Percentiles rank a stretch among this genome's conserved stretches.
phyloP scores from a whole-genome alignment of 345 rosid species.

The Euclidium syriacum region DNA sequence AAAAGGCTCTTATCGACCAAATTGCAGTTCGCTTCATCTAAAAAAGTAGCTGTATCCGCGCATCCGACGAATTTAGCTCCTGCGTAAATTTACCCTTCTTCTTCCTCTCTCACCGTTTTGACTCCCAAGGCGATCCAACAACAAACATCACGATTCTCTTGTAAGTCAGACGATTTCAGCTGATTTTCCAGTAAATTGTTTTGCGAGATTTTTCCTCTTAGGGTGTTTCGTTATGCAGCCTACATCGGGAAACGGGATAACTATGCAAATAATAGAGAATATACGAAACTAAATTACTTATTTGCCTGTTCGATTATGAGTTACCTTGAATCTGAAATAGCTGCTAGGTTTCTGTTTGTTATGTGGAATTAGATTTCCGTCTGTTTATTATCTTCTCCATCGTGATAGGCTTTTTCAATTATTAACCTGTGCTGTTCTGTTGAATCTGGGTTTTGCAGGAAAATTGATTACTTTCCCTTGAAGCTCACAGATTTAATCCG shows the following conservation, averaged over 20 bases:
- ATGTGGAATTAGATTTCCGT: neutral
- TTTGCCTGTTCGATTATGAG: neutral
- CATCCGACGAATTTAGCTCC: neutral
- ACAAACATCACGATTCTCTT: slow-evolving; percentile 1
- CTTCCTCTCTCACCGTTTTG: slow-evolving; percentile 13
- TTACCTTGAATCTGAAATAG: neutral
- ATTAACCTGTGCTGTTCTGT: neutral
- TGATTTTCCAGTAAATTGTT: neutral
- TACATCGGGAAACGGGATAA: neutral
- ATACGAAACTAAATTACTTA: neutral
- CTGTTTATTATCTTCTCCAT: neutral
- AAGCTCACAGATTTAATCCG: neutral
- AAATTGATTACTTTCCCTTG: neutral
- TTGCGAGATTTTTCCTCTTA: neutral
- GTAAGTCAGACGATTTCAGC: slow-evolving; percentile 19
- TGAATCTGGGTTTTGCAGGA: slow-evolving; percentile 19
- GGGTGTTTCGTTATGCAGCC: neutral
- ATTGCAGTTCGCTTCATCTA: neutral
- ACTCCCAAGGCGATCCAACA: slow-evolving; percentile 15
- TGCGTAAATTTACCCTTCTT: neutral
- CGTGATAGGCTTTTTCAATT: neutral
- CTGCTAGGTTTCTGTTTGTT: neutral
- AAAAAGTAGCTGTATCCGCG: neutral
- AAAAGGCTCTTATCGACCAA: neutral
- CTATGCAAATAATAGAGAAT: neutral